Evolutionary conservation across 2,329 filamentous ascomycete genomes (phyloP), one percentile per base, ranked within the genome.

Genomic region (Trichophyton simii): DNA sequence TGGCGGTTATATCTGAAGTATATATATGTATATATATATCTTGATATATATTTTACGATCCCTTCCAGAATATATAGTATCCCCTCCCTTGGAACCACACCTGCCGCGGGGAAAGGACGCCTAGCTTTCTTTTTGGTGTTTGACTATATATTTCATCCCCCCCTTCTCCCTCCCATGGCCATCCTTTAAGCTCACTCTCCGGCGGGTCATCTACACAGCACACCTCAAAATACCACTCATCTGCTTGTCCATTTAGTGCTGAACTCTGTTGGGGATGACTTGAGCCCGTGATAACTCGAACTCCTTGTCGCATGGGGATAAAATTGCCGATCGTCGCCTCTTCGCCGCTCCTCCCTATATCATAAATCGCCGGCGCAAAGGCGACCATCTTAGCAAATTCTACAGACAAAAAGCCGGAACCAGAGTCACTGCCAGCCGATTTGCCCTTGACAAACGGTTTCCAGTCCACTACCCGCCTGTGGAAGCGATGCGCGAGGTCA

Each of bases 401-500:
- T 22, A 2, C 41, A 28, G 41, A 25, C 25, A 54, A 1, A 44
- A 3, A 58, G 34, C 34, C 34, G 3, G 34, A 36, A 36, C 11
- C 34, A 36, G 34, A 36, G 48, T 28, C 25, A n/a, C 28, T 34
- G 15, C 13, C 25, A 13, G 13, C 34, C 50, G 50, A 7, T 18
- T 36, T 22, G 50, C 7, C 50, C 22, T 54, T 22, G 50, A 54
- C 15, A 50, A 54, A 15, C 50, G 28, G 31, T 38, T 42, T 58
- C 18, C n/a, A 41, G 55, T 44, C 25, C 38, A 61, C 42, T 42
- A 59, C 57, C 58, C 52, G 59, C 42, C 59, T 34, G 31, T 34
- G 44, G 74, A 72, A 75, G 71, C 69, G 69, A 76, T 76, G 74
- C 70, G 70, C 69, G 70, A 68, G 64, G 70, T 67, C 63, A 67